Base-by-base conservation (phyloP, 768 basidiomycete species). In the Termitomyces sp. region DNA sequence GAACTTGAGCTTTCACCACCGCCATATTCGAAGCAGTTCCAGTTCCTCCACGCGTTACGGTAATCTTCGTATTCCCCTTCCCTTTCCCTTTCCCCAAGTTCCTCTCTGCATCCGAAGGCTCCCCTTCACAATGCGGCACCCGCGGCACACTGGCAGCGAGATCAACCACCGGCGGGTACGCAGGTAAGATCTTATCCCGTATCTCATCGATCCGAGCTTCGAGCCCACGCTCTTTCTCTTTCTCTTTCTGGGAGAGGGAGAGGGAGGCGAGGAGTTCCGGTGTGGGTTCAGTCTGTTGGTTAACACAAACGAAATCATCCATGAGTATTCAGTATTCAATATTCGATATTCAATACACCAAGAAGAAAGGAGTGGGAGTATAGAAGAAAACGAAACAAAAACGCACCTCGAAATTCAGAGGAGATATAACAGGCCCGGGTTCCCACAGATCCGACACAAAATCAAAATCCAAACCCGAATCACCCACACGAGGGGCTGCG, bases 121-220 rank as follows among this genome's bases (percentile, higher is more conserved):
- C 18, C 2, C 16, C 5, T 16, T n/a, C 40, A n/a, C 1, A 42
- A 1, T 66, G 50, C 13, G 60, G 60, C 4, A 57, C 9, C 38
- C 62, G 57, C 7, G 60, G 55, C 16, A n/a, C n/a, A n/a, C n/a
- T n/a, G n/a, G 59, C 56, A n/a, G 49, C 40, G 7, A 62, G 52
- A 46, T 73, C 66, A 3, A 71, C 67, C 2, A 71, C 35, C 2
- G 64, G 40, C 1, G 75, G 76, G 50, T 74, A 76, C 8, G 66
- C 54, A 0, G 76, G 70, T 8, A 75, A 63, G 18, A 73, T 28
- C 6, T 35, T 44, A 1, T 59, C 59, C 18, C 75, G 71, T 7
- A 76, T 73, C 22, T 70, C 57, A 20, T 70, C 69, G 15, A 77
- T 73, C 6, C 66, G 69, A 3, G 58, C 55, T 44, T 73, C 71